Conservation (phyloP, 2,329 filamentous ascomycete species). For the Pseudogymnoascus sp. region DNA sequence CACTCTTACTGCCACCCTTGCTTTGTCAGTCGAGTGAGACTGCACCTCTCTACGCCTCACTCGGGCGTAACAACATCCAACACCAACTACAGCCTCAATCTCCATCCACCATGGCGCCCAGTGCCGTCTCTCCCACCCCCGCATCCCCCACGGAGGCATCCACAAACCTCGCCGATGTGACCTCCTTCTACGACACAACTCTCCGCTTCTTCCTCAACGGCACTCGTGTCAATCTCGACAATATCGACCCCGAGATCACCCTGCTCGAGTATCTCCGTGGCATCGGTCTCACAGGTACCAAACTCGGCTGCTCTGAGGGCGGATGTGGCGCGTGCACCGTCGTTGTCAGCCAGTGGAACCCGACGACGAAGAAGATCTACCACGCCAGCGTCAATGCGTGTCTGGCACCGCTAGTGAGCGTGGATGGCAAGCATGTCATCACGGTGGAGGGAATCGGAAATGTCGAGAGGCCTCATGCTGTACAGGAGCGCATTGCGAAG, state of each 20-base stretch:
- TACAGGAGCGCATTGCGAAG: constrained; percentile 85
- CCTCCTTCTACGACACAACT: constrained; percentile 75
- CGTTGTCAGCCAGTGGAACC: constrained; percentile 88
- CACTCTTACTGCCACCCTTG: not conserved
- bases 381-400: constrained; percentile 97
- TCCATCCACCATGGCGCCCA: constrained; percentile 45
- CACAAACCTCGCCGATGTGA: constrained; percentile 52
- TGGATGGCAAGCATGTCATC: constrained; percentile 97
- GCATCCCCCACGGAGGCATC: constrained; percentile 22
- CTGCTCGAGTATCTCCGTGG: constrained; percentile 88
- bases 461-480: constrained; percentile 76
- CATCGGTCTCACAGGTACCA: constrained; percentile 89
- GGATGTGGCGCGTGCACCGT: constrained; percentile 96
- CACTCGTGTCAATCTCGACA: constrained; percentile 76
- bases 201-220: constrained; percentile 92
- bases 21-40: constrained; percentile 3
- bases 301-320: constrained; percentile 92
- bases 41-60: not conserved
- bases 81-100: not conserved
- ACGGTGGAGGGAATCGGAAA: constrained; percentile 95
- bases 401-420: constrained; percentile 80
- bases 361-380: constrained; percentile 77
- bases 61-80: not conserved
- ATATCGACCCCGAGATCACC: constrained; percentile 85
- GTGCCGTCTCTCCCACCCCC: constrained; percentile 43